A percentile compares a stretch with the other conserved stretches of the same genome.
phyloP scores from a whole-genome alignment of 2,329 filamentous ascomycete species.

The Tolypocladium ophioglossoides region DNA sequence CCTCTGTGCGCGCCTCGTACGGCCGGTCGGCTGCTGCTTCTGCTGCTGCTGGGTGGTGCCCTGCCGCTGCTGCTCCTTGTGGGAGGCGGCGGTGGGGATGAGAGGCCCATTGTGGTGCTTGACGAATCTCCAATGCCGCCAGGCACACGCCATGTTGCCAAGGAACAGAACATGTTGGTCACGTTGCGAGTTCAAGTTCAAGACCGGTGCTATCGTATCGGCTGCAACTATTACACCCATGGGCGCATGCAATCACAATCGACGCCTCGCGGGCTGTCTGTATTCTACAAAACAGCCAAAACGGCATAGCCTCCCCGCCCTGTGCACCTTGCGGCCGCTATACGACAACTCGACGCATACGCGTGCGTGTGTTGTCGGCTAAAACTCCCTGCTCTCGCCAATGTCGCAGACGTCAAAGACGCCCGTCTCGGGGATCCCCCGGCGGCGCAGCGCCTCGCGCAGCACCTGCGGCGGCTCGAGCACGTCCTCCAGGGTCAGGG shows the following conservation, averaged over 20 bases:
- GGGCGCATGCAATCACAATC: too few relatives aligned
- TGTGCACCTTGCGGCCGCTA: neutral
- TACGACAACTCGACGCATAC: neutral
- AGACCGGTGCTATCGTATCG: too few relatives aligned
- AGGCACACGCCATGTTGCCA: too few relatives aligned
- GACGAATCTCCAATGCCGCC: too few relatives aligned
- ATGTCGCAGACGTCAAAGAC: constrained; percentile 77
- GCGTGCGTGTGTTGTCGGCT: too few relatives aligned
- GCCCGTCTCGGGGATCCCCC: constrained; percentile 57
- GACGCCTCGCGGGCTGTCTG: too few relatives aligned
- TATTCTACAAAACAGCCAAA: too few relatives aligned
- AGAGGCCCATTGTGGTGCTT: neutral
- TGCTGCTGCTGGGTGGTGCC: neutral
- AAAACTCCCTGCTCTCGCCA: constrained; percentile 73
- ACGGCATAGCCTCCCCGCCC: too few relatives aligned
- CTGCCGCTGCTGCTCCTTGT: neutral
- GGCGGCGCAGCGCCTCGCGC: constrained; percentile 58
- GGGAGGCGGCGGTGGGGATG: neutral
- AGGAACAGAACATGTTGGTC: too few relatives aligned
- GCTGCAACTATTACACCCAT: too few relatives aligned
- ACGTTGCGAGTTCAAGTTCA: too few relatives aligned
- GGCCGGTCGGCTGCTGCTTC: constrained; percentile 24
- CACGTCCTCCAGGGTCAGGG: constrained; percentile 74
- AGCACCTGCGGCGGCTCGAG: constrained; percentile 69
- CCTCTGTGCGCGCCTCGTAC: constrained; percentile 44